A percentile compares a stretch with the other conserved stretches of the same genome.
Conservation (phyloP, 2,329 filamentous ascomycete genomes). For the Ambrosiella beaveri region DNA sequence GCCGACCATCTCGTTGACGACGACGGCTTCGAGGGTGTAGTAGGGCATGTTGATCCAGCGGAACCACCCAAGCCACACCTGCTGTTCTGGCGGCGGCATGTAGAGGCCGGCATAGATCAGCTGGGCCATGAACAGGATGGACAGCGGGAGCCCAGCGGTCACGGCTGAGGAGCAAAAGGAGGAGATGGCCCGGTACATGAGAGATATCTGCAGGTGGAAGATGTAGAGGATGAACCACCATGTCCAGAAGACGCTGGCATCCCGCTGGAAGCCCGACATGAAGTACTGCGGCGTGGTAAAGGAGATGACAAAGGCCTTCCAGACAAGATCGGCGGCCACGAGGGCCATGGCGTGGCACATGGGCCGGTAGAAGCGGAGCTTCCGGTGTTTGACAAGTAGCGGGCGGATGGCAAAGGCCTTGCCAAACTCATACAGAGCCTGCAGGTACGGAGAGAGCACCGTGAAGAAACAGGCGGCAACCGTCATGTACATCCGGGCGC, state of each 20-base stretch:
- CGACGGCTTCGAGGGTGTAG: background rate
- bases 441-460: background rate
- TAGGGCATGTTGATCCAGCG: background rate
- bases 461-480: background rate
- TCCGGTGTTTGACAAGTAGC: background rate
- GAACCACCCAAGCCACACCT: background rate
- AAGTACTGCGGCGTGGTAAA: conserved; percentile 16
- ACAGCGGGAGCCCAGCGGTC: background rate
- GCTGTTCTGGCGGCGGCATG: background rate
- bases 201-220: background rate
- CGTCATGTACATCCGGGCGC: background rate
- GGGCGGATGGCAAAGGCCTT: background rate
- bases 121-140: background rate
- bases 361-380: background rate
- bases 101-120: background rate
- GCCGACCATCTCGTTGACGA: background rate
- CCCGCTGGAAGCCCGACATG: conserved; percentile 18
- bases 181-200: background rate
- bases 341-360: background rate
- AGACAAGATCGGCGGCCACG: background rate
- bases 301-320: conserved; percentile 1
- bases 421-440: background rate
- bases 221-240: conserved; percentile 42
- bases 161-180: background rate
- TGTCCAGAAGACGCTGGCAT: conserved; percentile 36